Conservation (phyloP, 2,329 filamentous ascomycete genomes). For the Teratosphaeria nubilosa region DNA sequence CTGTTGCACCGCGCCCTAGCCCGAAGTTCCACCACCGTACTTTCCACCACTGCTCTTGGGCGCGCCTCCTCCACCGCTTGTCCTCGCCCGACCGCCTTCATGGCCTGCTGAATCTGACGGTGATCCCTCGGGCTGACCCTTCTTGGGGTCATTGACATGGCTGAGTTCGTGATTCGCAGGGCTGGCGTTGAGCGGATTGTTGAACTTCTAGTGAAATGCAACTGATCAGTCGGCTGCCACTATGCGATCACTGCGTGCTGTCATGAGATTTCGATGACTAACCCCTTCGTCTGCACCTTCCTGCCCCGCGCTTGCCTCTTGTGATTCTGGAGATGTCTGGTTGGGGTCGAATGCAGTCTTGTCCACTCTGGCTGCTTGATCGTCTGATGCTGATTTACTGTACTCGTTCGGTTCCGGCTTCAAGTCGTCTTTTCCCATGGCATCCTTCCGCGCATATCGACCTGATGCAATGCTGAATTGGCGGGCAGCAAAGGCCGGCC, state of each 20-base stretch:
- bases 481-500: slow-evolving; percentile 6
- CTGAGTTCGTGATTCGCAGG: slow-evolving; percentile 52
- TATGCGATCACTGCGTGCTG: not conserved
- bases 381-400: slow-evolving; percentile 56
- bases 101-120: slow-evolving; percentile 25
- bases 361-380: slow-evolving; percentile 43
- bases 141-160: slow-evolving; percentile 33
- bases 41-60: slow-evolving; percentile 25
- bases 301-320: slow-evolving; percentile 33
- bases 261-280: not conserved
- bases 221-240: not conserved
- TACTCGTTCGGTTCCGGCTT: slow-evolving; percentile 57
- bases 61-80: slow-evolving; percentile 14
- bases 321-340: slow-evolving; percentile 56
- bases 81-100: slow-evolving; percentile 9
- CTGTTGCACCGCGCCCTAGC: not conserved
- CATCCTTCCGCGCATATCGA: slow-evolving; percentile 29
- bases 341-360: slow-evolving; percentile 59
- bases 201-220: not conserved
- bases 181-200: slow-evolving; percentile 48
- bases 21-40: slow-evolving; percentile 1
- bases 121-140: slow-evolving; percentile 33
- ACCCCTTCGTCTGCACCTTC: slow-evolving; percentile 21
- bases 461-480: slow-evolving; percentile 12
- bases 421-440: slow-evolving; percentile 47